Evolutionary conservation across 2,329 filamentous ascomycete genomes (phyloP).

Genomic region (Aspergillus ochraceus): DNA sequence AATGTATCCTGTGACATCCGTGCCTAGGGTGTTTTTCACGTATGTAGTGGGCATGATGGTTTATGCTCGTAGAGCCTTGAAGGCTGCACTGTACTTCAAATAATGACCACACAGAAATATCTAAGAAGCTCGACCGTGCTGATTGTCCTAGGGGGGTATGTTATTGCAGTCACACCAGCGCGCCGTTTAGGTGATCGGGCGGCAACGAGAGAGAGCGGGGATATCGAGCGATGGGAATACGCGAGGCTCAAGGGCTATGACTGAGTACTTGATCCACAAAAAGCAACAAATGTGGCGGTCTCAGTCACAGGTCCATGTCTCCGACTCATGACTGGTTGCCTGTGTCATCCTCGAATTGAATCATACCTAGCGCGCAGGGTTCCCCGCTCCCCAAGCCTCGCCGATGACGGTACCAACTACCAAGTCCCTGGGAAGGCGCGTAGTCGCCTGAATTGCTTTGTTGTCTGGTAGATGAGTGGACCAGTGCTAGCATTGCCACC

Average conservation of each 20-base stretch:
- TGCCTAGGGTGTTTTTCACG: slow-evolving; percentile 7
- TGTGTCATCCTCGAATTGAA: too few relatives aligned
- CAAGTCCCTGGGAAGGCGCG: background rate
- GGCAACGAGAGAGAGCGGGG: background rate
- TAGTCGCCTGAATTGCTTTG: background rate
- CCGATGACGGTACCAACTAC: too few relatives aligned
- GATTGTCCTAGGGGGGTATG: too few relatives aligned
- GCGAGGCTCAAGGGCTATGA: background rate
- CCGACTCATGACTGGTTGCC: too few relatives aligned
- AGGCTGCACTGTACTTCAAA: background rate
- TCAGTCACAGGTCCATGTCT: background rate
- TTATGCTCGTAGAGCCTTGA: background rate
- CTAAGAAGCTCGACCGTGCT: background rate
- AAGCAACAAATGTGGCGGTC: background rate
- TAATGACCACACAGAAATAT: background rate
- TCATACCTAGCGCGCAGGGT: too few relatives aligned
- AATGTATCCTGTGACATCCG: slow-evolving; percentile 12
- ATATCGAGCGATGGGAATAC: background rate
- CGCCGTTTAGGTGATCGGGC: background rate
- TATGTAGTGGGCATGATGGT: background rate
- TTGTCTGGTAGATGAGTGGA: too few relatives aligned
- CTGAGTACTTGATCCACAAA: background rate
- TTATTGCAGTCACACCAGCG: too few relatives aligned
- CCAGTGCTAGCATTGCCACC: too few relatives aligned
- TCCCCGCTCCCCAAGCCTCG: background rate